Base-by-base conservation (phyloP, 257 asterid genomes). In the Cordia subcordata region DNA sequence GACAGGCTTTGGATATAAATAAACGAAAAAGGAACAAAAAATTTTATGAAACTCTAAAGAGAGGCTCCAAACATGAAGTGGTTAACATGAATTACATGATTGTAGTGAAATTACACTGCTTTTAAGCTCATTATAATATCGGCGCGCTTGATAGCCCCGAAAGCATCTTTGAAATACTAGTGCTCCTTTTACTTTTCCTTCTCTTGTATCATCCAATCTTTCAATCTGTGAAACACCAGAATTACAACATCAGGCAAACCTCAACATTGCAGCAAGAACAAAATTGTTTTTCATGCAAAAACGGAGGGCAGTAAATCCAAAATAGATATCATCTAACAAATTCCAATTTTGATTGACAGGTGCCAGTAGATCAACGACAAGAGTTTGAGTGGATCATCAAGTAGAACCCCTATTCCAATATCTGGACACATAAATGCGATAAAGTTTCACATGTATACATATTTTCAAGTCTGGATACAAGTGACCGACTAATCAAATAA, bases 101-200 rank as follows among this genome's bases (percentile, higher is more conserved):
- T 89, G 95, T 53, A 89, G 68, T 18, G 73, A 66, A 47, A 74
- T 57, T 40, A 53, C 75, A 71, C 84, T 90, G 67, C 62, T 71
- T 52, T 64, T 71, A 57, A 80, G 74, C 55, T 82, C 77, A 27
- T 61, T 46, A 77, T 64, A 72, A 39, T 39, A 38, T 66, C 73
- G 49, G 35, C 82, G 73, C 57, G 74, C 70, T 75, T 22, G 70
- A 45, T 74, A 62, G 23, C 81, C 91, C 0, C 81, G 76, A 47
- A 72, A 75, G 46, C 70, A 77, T 61, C 67, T 74, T 72, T 81
- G 90, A 53, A 81, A 76, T 47, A 54, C 68, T 20, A 64, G 46
- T 58, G 70, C 58, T 60, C 71, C 68, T 15, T 60, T 71, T 13
- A 67, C 69, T 37, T 56, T 52, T 38, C 12, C 39, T 55, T 63